These are phyloP conservation scores for Geotrichum europaeum DNA, from an alignment of 1,139 yeast genomes.

Conservation along the genomic window DNA sequence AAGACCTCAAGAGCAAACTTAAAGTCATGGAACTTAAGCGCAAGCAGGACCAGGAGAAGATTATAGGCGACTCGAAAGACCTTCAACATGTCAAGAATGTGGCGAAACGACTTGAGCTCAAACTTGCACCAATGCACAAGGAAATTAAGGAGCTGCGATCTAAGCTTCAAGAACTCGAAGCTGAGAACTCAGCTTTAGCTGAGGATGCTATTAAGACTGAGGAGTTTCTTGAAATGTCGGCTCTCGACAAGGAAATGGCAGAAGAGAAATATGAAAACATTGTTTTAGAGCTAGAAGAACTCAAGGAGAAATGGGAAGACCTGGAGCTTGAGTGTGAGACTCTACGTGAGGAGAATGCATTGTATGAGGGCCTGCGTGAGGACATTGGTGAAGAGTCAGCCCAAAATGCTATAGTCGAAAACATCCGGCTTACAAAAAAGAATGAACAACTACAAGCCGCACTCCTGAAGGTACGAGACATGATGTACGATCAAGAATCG, in stretches of 20 bases:
- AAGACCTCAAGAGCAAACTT: constrained; percentile 29
- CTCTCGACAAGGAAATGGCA: constrained; percentile 51
- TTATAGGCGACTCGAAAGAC: constrained; percentile 30
- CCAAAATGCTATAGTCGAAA: constrained; percentile 24
- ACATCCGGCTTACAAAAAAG: constrained; percentile 38
- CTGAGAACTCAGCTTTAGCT: constrained; percentile 33
- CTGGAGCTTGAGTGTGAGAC: constrained; percentile 40
- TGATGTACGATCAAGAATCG: constrained; percentile 36
- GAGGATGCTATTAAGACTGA: constrained; percentile 35
- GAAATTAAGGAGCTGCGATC: constrained; percentile 33
- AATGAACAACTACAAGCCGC: constrained; percentile 41
- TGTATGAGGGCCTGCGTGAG: constrained; percentile 34
- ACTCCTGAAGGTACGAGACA: constrained; percentile 36
- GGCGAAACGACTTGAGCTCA: constrained; percentile 36
- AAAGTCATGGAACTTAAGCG: constrained; percentile 31
- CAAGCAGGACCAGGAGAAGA: constrained; percentile 28
- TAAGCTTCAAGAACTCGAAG: constrained; percentile 24
- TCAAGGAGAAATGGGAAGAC: constrained; percentile 38
- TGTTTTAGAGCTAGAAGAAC: constrained; percentile 28
- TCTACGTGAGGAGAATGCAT: constrained; percentile 44
- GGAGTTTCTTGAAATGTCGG: constrained; percentile 47
- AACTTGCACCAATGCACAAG: constrained; percentile 33
- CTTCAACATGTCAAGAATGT: constrained; percentile 36
- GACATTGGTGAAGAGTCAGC: constrained; percentile 14
- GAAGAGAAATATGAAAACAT: constrained; percentile 41